Conservation (phyloP, 495 filamentous ascomycete genomes). For the Talaromyces borbonicus region DNA sequence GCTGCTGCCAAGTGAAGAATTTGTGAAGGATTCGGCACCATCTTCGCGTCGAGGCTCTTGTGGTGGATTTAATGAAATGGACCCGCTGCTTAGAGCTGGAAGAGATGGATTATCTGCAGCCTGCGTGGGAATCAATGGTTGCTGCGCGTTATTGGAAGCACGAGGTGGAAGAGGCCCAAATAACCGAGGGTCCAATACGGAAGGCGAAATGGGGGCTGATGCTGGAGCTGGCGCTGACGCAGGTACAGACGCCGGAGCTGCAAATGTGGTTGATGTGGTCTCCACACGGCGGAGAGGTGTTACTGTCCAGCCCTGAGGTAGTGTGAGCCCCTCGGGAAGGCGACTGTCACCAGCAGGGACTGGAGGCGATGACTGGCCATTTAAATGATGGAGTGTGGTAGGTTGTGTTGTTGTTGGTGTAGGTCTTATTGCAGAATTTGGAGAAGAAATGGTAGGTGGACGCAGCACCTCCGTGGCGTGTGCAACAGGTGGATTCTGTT, state of each 20-base stretch:
- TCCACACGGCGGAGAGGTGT: conserved; percentile 52
- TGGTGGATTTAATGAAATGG: neutral
- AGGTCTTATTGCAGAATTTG: conserved; percentile 14
- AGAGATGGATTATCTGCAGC: neutral
- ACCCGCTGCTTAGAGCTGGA: neutral
- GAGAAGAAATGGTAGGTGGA: conserved; percentile 14
- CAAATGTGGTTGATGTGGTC: conserved; percentile 4
- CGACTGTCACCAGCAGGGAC: conserved; percentile 57
- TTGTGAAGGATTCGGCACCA: neutral
- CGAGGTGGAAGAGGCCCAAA: neutral
- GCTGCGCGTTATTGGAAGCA: neutral
- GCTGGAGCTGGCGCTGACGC: conserved; percentile 2
- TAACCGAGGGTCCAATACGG: neutral
- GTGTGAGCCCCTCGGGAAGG: conserved; percentile 59
- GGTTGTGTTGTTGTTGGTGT: conserved; percentile 1
- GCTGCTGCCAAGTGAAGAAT: neutral
- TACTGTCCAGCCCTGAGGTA: conserved; percentile 70
- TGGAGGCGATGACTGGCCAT: conserved; percentile 25
- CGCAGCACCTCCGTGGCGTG: conserved; percentile 11
- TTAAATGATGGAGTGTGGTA: conserved; percentile 19
- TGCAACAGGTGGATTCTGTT: conserved; percentile 18
- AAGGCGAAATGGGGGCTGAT: conserved; percentile 7
- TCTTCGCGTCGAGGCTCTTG: neutral
- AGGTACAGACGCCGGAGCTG: too few relatives aligned
- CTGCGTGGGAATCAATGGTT: neutral